phyloP scores from a whole-genome alignment of 202 grass and related monocot genomes.

The Cymbopogon flexuosus region DNA sequence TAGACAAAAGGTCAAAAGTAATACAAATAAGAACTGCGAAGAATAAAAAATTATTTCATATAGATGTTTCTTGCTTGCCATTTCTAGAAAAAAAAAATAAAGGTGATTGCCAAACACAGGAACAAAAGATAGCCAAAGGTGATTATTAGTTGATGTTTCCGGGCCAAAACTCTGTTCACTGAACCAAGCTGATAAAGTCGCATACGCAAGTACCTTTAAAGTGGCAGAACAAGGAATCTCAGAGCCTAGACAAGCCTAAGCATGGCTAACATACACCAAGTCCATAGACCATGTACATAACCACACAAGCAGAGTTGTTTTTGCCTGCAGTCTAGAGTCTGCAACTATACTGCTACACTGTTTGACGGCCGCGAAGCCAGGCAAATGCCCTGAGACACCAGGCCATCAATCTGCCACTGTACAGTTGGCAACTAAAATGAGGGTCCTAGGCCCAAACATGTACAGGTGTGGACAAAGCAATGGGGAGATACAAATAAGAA shows the following conservation, averaged over 20 bases:
- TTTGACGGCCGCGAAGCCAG: too few relatives aligned
- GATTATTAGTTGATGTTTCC: background rate
- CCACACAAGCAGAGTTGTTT: too few relatives aligned
- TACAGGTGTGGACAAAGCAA: background rate
- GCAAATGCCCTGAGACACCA: too few relatives aligned
- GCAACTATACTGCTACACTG: too few relatives aligned
- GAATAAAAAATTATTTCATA: background rate
- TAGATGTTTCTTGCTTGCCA: background rate
- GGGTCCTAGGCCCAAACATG: background rate
- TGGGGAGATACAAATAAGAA: background rate
- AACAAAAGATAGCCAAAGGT: background rate
- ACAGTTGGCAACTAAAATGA: conserved; percentile 15
- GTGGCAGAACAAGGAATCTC: too few relatives aligned
- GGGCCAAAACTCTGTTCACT: background rate
- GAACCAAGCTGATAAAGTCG: background rate
- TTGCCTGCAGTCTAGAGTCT: too few relatives aligned
- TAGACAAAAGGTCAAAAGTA: background rate
- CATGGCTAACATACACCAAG: too few relatives aligned
- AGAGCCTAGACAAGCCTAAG: too few relatives aligned
- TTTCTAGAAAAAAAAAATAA: background rate
- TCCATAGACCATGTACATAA: too few relatives aligned
- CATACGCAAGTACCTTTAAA: background rate
- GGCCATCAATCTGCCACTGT: too few relatives aligned
- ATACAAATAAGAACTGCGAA: background rate
- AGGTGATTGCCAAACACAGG: background rate